A percentile compares a stretch with the other conserved stretches of the same genome.
Conservation (phyloP, 169 alveolate species). For the Eimeria necatrix region DNA sequence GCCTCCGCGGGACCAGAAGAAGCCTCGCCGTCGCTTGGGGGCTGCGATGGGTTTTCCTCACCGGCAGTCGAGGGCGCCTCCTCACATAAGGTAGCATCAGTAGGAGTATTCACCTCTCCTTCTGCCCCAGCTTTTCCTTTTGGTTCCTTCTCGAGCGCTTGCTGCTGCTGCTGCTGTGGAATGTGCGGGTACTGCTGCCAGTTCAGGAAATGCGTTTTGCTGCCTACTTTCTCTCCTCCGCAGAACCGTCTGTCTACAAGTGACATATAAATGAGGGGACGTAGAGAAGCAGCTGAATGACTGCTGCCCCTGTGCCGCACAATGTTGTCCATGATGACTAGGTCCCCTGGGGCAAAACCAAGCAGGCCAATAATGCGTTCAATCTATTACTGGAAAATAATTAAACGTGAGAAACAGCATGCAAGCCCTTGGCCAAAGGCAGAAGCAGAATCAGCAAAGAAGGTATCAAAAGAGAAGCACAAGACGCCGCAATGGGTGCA, state of each 20-base stretch:
- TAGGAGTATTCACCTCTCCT: background rate
- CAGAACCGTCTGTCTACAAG: slow-evolving; percentile 51
- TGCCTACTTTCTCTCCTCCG: slow-evolving; percentile 55
- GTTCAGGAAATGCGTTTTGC: slow-evolving; percentile 63
- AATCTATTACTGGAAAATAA: no score
- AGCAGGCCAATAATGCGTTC: no score
- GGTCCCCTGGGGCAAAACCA: slow-evolving; percentile 35
- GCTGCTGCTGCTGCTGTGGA: slow-evolving; percentile 33
- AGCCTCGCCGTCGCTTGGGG: background rate
- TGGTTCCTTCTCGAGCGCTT: background rate
- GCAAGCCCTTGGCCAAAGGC: background rate
- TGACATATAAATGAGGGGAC: slow-evolving; percentile 73
- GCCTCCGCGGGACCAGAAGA: background rate
- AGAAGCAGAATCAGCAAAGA: slow-evolving; percentile 25
- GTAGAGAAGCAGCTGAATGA: slow-evolving; percentile 25
- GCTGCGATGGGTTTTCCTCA: background rate
- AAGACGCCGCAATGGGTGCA: background rate
- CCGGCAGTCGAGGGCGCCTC: background rate
- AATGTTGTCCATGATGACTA: slow-evolving; percentile 66
- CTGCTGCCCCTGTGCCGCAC: slow-evolving; percentile 68
- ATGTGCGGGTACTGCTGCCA: slow-evolving; percentile 45
- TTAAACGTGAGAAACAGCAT: no score
- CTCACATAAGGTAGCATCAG: background rate
- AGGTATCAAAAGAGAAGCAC: background rate
- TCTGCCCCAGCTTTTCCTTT: background rate